Percentiles rank a stretch among this genome's conserved stretches.
These are phyloP conservation scores for Solanum medicagineum DNA, from an alignment of 257 asterid species.

Conservation along the genomic window DNA sequence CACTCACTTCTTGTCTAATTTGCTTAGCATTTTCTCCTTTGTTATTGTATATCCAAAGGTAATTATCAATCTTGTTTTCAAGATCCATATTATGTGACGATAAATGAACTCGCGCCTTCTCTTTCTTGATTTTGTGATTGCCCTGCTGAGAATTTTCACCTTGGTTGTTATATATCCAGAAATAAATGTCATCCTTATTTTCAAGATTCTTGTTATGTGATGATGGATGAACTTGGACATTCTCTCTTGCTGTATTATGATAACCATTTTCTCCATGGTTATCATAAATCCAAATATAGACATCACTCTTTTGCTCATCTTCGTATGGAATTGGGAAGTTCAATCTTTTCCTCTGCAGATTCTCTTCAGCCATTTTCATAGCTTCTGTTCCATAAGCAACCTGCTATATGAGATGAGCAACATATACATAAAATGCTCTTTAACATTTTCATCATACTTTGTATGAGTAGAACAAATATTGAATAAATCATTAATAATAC, in stretches of 20 bases:
- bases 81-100: not conserved
- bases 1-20: not conserved
- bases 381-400: conserved; percentile 14
- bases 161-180: not conserved
- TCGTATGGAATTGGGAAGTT: not conserved
- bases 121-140: not conserved
- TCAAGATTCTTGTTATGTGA: not conserved
- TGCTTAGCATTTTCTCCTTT: not conserved
- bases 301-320: not conserved
- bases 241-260: not conserved
- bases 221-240: not conserved
- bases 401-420: conserved; percentile 13
- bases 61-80: not conserved
- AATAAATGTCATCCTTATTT: not conserved
- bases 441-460: not conserved
- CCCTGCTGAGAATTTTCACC: not conserved
- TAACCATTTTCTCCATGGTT: not conserved
- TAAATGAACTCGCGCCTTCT: not conserved
- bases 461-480: not conserved
- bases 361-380: not conserved
- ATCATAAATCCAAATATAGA: not conserved
- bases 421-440: not conserved
- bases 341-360: not conserved
- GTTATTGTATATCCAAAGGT: not conserved
- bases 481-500: not conserved